Conservation (phyloP, 129 eudicot genomes). For the Pittosporum tobira region DNA sequence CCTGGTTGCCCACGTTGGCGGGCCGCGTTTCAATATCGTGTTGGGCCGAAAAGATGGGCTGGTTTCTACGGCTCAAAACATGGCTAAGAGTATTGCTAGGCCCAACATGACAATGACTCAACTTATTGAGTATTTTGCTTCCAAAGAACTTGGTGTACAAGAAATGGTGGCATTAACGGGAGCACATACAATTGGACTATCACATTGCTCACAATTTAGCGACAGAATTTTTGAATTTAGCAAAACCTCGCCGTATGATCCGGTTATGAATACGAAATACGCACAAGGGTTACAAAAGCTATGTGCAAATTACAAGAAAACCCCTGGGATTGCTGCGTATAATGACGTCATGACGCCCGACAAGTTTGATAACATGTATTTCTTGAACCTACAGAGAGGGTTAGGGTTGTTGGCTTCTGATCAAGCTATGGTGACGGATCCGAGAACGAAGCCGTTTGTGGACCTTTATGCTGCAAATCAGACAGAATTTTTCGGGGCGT, state of each 20-base stretch:
- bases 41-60: conserved; percentile 43
- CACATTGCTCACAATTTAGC: conserved; percentile 46
- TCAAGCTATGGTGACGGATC: conserved; percentile 34
- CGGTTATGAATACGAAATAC: conserved; percentile 25
- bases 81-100: conserved; percentile 31
- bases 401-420: conserved; percentile 36
- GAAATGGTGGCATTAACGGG: conserved; percentile 54
- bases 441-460: conserved; percentile 37
- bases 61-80: conserved; percentile 25
- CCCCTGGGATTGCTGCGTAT: conserved; percentile 27
- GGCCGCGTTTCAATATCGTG: conserved; percentile 30
- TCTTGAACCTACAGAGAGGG: conserved; percentile 27
- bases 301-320: conserved; percentile 35
- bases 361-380: conserved; percentile 47
- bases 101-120: conserved; percentile 38
- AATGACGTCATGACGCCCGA: conserved; percentile 42
- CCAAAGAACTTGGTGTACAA: conserved; percentile 22
- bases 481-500: conserved; percentile 28
- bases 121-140: conserved; percentile 24
- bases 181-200: conserved; percentile 46
- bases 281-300: conserved; percentile 28
- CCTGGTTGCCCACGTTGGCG: conserved; percentile 41
- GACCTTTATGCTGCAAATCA: conserved; percentile 39
- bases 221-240: conserved; percentile 32
- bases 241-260: conserved; percentile 17